These are phyloP conservation scores for Microdochium trichocladiopsis DNA, from an alignment of 2,329 filamentous ascomycete species.

Conservation along the genomic window DNA sequence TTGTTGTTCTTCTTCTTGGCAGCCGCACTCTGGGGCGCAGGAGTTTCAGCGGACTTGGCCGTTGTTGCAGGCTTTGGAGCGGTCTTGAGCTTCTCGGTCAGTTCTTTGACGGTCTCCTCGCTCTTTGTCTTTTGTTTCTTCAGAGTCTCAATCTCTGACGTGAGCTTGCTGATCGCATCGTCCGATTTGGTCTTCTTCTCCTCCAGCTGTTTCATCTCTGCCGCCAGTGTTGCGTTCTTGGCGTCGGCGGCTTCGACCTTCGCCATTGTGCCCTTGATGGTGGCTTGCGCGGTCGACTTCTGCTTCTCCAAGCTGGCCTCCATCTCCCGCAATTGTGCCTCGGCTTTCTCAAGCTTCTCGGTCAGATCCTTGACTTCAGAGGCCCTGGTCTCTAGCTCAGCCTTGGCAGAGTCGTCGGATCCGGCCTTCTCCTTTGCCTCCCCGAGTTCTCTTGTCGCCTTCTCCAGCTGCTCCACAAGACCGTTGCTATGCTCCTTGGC, in stretches of 20 bases:
- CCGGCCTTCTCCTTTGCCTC: slow-evolving; percentile 33
- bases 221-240: slow-evolving; percentile 14
- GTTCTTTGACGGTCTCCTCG: slow-evolving; percentile 31
- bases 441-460: slow-evolving; percentile 55
- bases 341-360: slow-evolving; percentile 35
- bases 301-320: slow-evolving; percentile 26
- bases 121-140: slow-evolving; percentile 29
- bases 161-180: slow-evolving; percentile 36
- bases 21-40: slow-evolving; percentile 16
- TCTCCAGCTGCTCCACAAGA: slow-evolving; percentile 62
- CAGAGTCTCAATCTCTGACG: slow-evolving; percentile 32
- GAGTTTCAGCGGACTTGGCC: slow-evolving; percentile 12
- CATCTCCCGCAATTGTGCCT: slow-evolving; percentile 36
- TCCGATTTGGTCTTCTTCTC: slow-evolving; percentile 22
- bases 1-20: slow-evolving; percentile 70
- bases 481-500: slow-evolving; percentile 63
- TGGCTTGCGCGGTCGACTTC: slow-evolving; percentile 11
- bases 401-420: slow-evolving; percentile 37
- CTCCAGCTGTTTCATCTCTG: slow-evolving; percentile 29
- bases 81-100: slow-evolving; percentile 27
- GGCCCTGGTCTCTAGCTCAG: slow-evolving; percentile 39
- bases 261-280: slow-evolving; percentile 15
- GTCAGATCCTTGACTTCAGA: slow-evolving; percentile 42
- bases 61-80: slow-evolving; percentile 8
- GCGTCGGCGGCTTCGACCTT: slow-evolving; percentile 16